Evolutionary conservation across 2,329 filamentous ascomycete genomes (phyloP), one percentile per base, ranked within the genome.

Genomic region (Alternaria metachromatica): DNA sequence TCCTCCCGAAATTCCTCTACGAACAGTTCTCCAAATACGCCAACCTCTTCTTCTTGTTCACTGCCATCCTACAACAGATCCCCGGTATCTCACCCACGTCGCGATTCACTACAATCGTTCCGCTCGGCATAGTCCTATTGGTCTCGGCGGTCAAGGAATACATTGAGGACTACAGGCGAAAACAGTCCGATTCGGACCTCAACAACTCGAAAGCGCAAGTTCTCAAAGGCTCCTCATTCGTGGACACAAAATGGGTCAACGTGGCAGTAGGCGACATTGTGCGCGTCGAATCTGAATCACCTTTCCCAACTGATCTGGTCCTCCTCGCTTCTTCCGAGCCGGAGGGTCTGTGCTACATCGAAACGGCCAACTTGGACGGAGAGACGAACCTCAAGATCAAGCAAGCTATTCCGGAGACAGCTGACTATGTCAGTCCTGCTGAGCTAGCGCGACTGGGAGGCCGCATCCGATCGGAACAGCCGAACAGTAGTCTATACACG

Each of bases 331-430:
- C 93, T 75, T 98, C 96, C 7, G 96, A 99, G 79, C 96, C 96
- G 1, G 96, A 99, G 83, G 96, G 96, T 73, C 84, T 99, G 60
- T 99, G 96, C 82, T 99, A 99, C 79, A 98, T 99, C 76, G 96
- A 99, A 82, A 99, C 96, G 2, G 95, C 96, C 23, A 99, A 99
- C 78, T 85, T 99, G 62, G 96, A 99, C 74, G 96, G 96, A 72
- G 96, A 99, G 82, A 99, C 96, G 20, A 99, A 99, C 78, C 84
- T 99, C 72, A 99, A 99, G 83, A 97, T 99, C 83, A 99, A 99
- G 83, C 96, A 99, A 83, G 95, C 90, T 2, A 90, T 97, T 58
- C 95, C 96, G 0, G 96, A 99, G 83, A 99, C 96, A 0, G 90
- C 92, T 13, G 86, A 91, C 64, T 86, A 97, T 77, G 94, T 99